These are phyloP conservation scores for Umbelopsis sp. DNA, from an alignment of 192 early-diverging fungal genomes.

Conservation along the genomic window DNA sequence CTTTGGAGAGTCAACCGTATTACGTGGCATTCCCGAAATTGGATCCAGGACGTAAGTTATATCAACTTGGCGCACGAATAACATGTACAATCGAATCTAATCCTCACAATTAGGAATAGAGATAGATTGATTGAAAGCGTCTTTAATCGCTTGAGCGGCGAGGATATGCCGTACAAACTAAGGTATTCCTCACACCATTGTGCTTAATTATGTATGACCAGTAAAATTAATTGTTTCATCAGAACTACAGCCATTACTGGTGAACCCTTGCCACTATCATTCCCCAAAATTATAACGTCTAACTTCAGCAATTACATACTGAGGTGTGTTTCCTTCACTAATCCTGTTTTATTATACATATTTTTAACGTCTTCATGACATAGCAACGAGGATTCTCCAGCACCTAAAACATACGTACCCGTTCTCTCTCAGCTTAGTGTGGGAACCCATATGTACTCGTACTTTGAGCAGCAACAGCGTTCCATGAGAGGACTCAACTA, in stretches of 20 bases:
- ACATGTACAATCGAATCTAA: neutral
- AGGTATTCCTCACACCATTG: neutral
- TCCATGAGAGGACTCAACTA: neutral
- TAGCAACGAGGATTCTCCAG: neutral
- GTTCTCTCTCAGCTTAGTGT: neutral
- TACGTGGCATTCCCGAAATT: neutral
- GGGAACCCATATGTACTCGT: neutral
- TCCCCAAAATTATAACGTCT: neutral
- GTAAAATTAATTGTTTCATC: too few relatives aligned
- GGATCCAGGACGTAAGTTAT: neutral
- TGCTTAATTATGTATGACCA: neutral
- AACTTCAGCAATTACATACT: neutral
- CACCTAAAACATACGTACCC: neutral
- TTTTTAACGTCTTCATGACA: neutral
- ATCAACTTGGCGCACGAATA: neutral
- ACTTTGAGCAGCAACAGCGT: conserved; percentile 1
- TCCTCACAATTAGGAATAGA: neutral
- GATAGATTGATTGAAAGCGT: neutral
- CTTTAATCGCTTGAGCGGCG: neutral
- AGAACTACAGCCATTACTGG: neutral
- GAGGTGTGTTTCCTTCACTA: neutral
- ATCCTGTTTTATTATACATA: neutral
- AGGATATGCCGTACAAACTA: neutral
- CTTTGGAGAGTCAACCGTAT: neutral
- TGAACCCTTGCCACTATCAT: neutral